Evolutionary conservation across 805 yeast species (phyloP).

Genomic region (Wilhelminamyces savonicus): DNA sequence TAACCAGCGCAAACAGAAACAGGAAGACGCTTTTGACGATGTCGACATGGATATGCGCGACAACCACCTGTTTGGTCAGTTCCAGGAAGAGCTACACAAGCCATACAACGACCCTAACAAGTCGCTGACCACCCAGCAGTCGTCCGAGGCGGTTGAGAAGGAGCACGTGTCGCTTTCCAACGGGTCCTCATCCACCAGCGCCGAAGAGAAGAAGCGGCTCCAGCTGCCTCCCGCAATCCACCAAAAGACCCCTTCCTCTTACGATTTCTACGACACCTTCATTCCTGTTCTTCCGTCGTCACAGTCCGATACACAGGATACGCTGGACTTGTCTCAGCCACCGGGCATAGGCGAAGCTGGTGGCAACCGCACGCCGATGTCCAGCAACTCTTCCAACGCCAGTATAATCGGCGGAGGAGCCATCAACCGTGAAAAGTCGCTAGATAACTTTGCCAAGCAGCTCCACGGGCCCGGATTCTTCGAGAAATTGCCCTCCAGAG

Average conservation of each 20-base stretch:
- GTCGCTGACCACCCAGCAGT: constrained; percentile 3
- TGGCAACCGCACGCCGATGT: constrained; percentile 2
- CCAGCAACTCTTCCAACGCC: constrained; percentile 4
- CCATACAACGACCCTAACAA: constrained; percentile 10
- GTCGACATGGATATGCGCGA: constrained; percentile 32
- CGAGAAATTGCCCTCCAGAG: constrained; percentile 32
- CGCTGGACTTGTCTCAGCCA: constrained; percentile 2
- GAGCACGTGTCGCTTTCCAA: constrained; percentile 4
- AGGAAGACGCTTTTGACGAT: constrained; percentile 25
- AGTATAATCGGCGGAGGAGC: constrained; percentile 4
- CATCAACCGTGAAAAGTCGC: constrained; percentile 8
- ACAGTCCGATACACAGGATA: too few species aligned
- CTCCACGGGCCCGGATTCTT: constrained; percentile 27
- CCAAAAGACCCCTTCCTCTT: constrained; percentile 20
- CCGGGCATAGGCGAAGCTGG: constrained; percentile 4
- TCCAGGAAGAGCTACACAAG: constrained; percentile 31
- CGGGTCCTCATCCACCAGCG: constrained; percentile 5
- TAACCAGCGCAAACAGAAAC: constrained; percentile 22
- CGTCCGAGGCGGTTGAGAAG: constrained; percentile 6
- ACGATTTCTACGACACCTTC: constrained; percentile 37
- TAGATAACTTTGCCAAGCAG: constrained; percentile 36
- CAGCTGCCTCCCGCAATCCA: constrained; percentile 2
- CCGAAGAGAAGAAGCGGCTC: constrained; percentile 2
- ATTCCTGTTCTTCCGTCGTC: constrained; percentile 22
- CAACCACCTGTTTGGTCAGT: constrained; percentile 27